Conservation (phyloP, 164 flowering plant genomes). For the Chimonanthus praecox region DNA sequence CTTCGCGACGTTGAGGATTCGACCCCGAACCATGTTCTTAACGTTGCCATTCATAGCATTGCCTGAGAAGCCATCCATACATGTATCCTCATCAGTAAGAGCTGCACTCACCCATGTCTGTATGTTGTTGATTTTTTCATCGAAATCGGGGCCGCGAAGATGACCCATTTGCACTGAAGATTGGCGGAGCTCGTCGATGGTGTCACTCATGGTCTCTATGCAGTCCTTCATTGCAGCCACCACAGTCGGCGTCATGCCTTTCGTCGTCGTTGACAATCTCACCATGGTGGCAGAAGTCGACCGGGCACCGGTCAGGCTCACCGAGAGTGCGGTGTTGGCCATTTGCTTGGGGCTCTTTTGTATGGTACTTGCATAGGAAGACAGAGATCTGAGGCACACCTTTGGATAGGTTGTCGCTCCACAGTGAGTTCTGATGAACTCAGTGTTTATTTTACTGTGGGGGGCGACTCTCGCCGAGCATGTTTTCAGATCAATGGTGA, state of each 20-base stretch:
- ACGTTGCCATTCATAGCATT: conserved; percentile 17
- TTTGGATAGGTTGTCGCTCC: conserved; percentile 44
- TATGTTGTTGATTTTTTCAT: conserved; percentile 35
- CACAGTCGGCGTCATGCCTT: conserved; percentile 31
- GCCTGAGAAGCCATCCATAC: conserved; percentile 57
- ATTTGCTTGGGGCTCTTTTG: conserved; percentile 47
- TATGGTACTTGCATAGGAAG: conserved; percentile 36
- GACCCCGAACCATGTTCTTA: conserved; percentile 9
- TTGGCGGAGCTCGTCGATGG: conserved; percentile 34
- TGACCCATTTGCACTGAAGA: conserved; percentile 45
- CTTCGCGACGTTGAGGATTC: conserved; percentile 11
- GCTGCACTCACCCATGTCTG: conserved; percentile 85
- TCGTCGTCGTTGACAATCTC: conserved; percentile 14
- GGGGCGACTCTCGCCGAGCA: neutral
- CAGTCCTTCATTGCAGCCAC: conserved; percentile 53
- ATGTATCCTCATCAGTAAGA: conserved; percentile 52
- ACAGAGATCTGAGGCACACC: conserved; percentile 52
- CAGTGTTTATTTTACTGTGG: conserved; percentile 17
- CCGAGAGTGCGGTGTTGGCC: conserved; percentile 48
- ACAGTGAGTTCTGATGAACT: conserved; percentile 54
- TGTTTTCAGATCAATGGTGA: neutral
- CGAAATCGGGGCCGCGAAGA: conserved; percentile 20
- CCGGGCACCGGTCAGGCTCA: conserved; percentile 32
- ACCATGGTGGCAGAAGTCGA: conserved; percentile 30
- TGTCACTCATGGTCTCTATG: conserved; percentile 42